Percentiles rank a stretch among this genome's conserved stretches.
These are phyloP conservation scores for Lachnellula suecica DNA, from an alignment of 2,329 filamentous ascomycete species.

Conservation along the genomic window DNA sequence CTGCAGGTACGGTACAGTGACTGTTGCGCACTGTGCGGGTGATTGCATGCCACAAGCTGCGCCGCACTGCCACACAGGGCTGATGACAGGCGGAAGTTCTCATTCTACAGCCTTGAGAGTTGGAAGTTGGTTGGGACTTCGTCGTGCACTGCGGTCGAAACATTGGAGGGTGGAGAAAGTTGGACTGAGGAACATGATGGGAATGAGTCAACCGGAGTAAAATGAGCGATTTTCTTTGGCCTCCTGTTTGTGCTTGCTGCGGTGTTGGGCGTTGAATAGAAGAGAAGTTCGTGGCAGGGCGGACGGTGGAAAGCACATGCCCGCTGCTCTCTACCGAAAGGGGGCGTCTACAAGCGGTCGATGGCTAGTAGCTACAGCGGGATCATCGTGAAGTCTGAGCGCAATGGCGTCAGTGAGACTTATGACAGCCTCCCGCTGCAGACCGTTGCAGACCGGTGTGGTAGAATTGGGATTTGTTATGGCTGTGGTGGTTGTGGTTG, in stretches of 20 bases:
- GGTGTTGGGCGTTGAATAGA: not conserved
- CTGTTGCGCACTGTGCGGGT: not conserved
- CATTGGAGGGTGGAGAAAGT: too few species aligned
- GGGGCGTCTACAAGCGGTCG: not conserved
- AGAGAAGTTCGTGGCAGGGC: not conserved
- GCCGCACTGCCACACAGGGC: not conserved
- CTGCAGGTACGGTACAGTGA: not conserved
- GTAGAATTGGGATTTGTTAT: too few species aligned
- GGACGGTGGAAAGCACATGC: not conserved
- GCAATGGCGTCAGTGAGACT: not conserved
- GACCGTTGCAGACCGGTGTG: too few species aligned
- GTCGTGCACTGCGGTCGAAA: too few species aligned
- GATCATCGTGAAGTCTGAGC: not conserved
- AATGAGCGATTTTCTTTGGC: too few species aligned
- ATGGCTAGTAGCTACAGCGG: too few species aligned
- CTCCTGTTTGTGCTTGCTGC: not conserved
- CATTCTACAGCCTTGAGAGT: too few species aligned
- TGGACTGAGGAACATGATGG: too few species aligned
- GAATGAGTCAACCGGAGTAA: too few species aligned
- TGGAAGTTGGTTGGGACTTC: too few species aligned
- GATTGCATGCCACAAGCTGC: not conserved
- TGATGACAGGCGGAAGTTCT: not conserved
- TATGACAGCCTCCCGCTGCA: not conserved
- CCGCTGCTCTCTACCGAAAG: not conserved
- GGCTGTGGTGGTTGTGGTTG: too few species aligned